Conservation (phyloP, 2,329 filamentous ascomycete genomes). For the Mariannaea sp. region DNA sequence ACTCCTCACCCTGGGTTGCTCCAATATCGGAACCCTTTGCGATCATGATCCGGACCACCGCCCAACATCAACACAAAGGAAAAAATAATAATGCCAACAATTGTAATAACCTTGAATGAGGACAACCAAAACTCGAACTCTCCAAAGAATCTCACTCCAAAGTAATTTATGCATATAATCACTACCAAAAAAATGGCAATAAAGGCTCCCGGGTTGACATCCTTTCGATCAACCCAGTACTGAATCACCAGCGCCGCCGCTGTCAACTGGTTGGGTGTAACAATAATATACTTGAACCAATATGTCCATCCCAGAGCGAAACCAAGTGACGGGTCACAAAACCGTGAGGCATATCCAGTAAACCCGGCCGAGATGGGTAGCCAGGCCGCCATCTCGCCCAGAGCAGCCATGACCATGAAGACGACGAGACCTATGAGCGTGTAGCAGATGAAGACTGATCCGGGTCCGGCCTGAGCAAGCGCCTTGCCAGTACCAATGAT, state of each 20-base stretch:
- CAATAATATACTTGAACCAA: slow-evolving; percentile 83
- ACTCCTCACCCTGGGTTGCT: slow-evolving; percentile 56
- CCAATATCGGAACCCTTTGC: slow-evolving; percentile 71
- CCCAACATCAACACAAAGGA: slow-evolving; percentile 67
- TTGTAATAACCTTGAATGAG: slow-evolving; percentile 71
- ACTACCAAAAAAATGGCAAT: slow-evolving; percentile 71
- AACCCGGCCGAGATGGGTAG: slow-evolving; percentile 79
- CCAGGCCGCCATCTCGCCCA: slow-evolving; percentile 87
- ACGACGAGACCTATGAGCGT: slow-evolving; percentile 72
- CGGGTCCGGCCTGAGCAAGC: slow-evolving; percentile 61
- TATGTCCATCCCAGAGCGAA: slow-evolving; percentile 77
- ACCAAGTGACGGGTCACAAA: slow-evolving; percentile 79
- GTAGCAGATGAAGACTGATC: slow-evolving; percentile 73
- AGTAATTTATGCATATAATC: slow-evolving; percentile 72
- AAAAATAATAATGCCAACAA: slow-evolving; percentile 68
- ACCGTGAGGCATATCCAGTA: slow-evolving; percentile 78
- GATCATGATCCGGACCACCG: slow-evolving; percentile 66
- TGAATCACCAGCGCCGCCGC: slow-evolving; percentile 79
- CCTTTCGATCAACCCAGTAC: slow-evolving; percentile 70
- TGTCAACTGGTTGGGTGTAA: slow-evolving; percentile 83
- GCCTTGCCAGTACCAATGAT: slow-evolving; percentile 70
- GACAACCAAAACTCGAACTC: slow-evolving; percentile 67
- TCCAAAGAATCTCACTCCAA: slow-evolving; percentile 69
- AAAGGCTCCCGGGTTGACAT: slow-evolving; percentile 77
- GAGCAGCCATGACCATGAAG: slow-evolving; percentile 78